Evolutionary conservation across 331 rosid genomes (phyloP).

Genomic region (Malus hybrid): DNA sequence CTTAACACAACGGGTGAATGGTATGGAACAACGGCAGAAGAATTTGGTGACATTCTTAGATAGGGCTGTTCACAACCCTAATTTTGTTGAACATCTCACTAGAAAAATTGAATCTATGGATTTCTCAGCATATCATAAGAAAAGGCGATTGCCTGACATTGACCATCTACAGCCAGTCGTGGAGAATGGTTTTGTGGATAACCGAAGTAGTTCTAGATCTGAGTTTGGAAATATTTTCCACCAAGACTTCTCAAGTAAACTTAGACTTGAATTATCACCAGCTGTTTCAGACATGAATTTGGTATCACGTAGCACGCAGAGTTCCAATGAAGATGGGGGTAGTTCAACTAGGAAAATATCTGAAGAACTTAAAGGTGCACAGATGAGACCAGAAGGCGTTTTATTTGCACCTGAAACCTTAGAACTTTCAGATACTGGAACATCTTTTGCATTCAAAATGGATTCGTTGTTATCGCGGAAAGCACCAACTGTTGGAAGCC

Average conservation of each 20-base stretch:
- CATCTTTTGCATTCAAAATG: conserved; percentile 75
- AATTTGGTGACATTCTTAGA: conserved; percentile 41
- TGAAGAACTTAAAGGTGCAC: conserved; percentile 51
- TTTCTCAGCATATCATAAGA: conserved; percentile 67
- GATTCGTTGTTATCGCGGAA: conserved; percentile 52
- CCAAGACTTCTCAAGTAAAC: conserved; percentile 78
- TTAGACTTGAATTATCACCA: conserved; percentile 75
- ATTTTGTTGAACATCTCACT: conserved; percentile 54
- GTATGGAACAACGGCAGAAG: conserved; percentile 68
- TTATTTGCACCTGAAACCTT: conserved; percentile 57
- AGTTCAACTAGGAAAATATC: conserved; percentile 46
- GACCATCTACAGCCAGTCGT: conserved; percentile 40
- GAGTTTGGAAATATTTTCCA: conserved; percentile 67
- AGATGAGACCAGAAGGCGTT: conserved; percentile 39
- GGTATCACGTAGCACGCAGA: conserved; percentile 78
- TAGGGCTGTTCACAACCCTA: conserved; percentile 64
- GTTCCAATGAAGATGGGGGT: conserved; percentile 77
- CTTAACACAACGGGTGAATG: conserved; percentile 42
- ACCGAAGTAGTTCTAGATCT: conserved; percentile 48
- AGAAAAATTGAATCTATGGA: conserved; percentile 76
- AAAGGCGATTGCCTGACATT: conserved; percentile 73
- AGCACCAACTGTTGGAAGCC: conserved; percentile 37
- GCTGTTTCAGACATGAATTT: conserved; percentile 73
- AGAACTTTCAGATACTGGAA: conserved; percentile 92
- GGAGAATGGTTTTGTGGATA: conserved; percentile 59